Conservation (phyloP, 1,284 basidiomycete species). For the Ustilago lituana region DNA sequence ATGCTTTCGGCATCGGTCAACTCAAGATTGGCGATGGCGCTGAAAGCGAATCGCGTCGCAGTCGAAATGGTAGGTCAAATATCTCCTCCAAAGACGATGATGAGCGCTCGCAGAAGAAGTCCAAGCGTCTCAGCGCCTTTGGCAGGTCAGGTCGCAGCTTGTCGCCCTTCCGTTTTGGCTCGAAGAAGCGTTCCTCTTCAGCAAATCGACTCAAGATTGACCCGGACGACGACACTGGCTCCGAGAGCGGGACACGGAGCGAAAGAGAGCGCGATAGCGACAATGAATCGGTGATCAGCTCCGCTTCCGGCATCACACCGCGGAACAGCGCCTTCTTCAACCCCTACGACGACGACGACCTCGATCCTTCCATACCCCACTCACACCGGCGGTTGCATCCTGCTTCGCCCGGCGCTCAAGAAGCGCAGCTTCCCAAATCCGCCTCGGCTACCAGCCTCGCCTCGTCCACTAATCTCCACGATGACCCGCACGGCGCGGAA, state of each 20-base stretch:
- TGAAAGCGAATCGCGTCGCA: conserved; percentile 1
- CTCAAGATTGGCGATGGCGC: conserved; percentile 38
- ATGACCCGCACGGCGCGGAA: conserved; percentile 24
- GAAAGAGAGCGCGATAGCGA: conserved; percentile 39
- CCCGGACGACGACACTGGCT: conserved; percentile 20
- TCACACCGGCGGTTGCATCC: conserved; percentile 19
- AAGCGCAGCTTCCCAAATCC: conserved; percentile 7
- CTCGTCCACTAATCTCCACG: conserved; percentile 5
- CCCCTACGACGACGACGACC: conserved; percentile 26
- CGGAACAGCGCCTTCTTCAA: conserved; percentile 53
- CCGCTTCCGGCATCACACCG: conserved; percentile 41
- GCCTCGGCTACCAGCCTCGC: conserved; percentile 16
- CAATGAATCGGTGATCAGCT: conserved; percentile 36
- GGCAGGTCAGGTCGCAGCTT: conserved; percentile 29
- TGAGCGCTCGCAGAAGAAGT: conserved; percentile 20
- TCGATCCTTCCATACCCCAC: conserved; percentile 11
- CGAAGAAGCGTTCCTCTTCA: conserved; percentile 26
- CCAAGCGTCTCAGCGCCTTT: conserved; percentile 25
- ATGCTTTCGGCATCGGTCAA: conserved; percentile 31
- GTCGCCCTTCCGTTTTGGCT: conserved; percentile 43
- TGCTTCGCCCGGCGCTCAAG: conserved; percentile 1
- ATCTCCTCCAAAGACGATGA: conserved; percentile 8
- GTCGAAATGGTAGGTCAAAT: conserved; percentile 1
- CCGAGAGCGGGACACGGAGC: conserved; percentile 21
- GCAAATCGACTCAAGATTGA: conserved; percentile 28